phyloP scores from a whole-genome alignment of 352 stramenopile species.

The Phytophthora megakarya region DNA sequence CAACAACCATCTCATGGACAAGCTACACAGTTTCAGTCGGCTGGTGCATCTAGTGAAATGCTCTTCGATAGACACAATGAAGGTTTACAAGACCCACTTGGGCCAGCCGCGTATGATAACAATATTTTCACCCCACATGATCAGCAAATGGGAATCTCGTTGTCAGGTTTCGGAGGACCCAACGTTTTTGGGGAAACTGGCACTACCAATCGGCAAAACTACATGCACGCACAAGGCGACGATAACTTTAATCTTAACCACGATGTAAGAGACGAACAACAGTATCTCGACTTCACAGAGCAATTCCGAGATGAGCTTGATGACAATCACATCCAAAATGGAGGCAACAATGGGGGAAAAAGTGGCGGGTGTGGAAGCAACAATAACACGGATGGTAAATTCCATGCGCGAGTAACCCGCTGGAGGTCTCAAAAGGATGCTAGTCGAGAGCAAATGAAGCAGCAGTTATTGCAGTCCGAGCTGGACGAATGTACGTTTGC shows the following conservation, averaged over 20 bases:
- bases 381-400: slow-evolving; percentile 52
- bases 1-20: slow-evolving; percentile 27
- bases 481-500: slow-evolving; percentile 81
- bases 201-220: slow-evolving; percentile 17
- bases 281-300: slow-evolving; percentile 57
- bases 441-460: slow-evolving; percentile 78
- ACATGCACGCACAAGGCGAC: slow-evolving; percentile 33
- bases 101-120: background rate
- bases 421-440: slow-evolving; percentile 85
- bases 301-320: slow-evolving; percentile 50
- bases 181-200: background rate
- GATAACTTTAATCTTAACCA: slow-evolving; percentile 11
- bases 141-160: background rate
- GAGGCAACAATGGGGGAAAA: slow-evolving; percentile 32
- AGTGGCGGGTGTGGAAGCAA: slow-evolving; percentile 14
- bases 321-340: slow-evolving; percentile 9
- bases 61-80: slow-evolving; percentile 7
- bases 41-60: background rate
- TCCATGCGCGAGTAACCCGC: slow-evolving; percentile 71
- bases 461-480: slow-evolving; percentile 75
- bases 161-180: background rate
- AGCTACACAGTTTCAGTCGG: background rate
- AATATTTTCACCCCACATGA: background rate
- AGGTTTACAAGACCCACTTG: slow-evolving; percentile 15
- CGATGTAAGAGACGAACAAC: slow-evolving; percentile 27